Base-by-base conservation (phyloP, 2,329 filamentous ascomycete genomes). In the Aspergillus fischeri region DNA sequence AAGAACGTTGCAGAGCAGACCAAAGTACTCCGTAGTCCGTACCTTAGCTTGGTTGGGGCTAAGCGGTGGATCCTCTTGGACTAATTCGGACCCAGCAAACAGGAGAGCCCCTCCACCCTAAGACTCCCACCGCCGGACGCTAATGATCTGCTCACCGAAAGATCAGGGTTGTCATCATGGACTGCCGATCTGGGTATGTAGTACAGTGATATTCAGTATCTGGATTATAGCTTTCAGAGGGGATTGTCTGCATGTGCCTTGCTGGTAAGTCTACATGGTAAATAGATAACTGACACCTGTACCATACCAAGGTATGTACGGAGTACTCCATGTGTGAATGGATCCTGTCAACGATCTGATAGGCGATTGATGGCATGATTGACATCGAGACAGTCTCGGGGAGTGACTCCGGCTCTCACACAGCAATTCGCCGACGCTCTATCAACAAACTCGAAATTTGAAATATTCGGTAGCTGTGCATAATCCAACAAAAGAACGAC, bases 401-500 rank as follows among this genome's bases (percentile, higher is more conserved):
- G 10, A 21, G 1, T 17, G n/a, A 21, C 41, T 44, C n/a, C 42
- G 21, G 21, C 20, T 45, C 8, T 45, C 21, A 3, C 8, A 11
- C 42, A 44, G n/a, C 21, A 45, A 45, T 14, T 24, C 20, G 14
- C 14, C 17, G 14, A 38, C 32, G 6, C 5, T 17, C 5, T 14
- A 25, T 0, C 5, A 47, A 47, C 11, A 27, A 27, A 27, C 25
- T 27, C 25, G 25, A 27, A 27, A 27, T 27, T 11, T 45, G 42
- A 21, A 45, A 24, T 27, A 47, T 27, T 38, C 4, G 5, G 32
- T 38, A 38, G 32, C 21, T 25, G 21, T 24, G 4, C 44, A 14
- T 25, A 47, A 47, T 17, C 24, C 44, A 52, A 51, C 52, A 56
- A 58, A 52, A 59, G 60, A 51, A 52, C 50, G 42, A 51, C 54